Conservation (phyloP, 306 rosid species). For the Trifolium pratense region DNA sequence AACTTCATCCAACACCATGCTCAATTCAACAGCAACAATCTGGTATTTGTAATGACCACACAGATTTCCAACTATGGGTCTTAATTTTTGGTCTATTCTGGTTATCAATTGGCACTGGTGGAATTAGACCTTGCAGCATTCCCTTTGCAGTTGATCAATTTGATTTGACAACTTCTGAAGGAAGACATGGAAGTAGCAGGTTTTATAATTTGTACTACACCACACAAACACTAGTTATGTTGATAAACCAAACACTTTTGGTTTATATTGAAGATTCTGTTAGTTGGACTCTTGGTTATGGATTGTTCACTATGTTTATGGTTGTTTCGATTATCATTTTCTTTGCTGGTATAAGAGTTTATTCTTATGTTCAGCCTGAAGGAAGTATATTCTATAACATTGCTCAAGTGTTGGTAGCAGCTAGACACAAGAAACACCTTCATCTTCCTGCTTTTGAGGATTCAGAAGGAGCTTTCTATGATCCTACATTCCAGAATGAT, state of each 20-base stretch:
- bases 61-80: conserved; percentile 43
- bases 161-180: conserved; percentile 55
- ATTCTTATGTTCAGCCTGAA: conserved; percentile 47
- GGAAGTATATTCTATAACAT: conserved; percentile 55
- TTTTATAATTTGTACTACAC: conserved; percentile 61
- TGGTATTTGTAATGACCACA: conserved; percentile 46
- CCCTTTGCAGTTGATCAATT: conserved; percentile 59
- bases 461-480: conserved; percentile 35
- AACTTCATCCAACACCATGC: conserved; percentile 68
- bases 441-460: conserved; percentile 31
- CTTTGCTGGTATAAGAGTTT: conserved; percentile 55
- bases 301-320: conserved; percentile 54
- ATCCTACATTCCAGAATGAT: conserved; percentile 46
- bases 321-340: conserved; percentile 47
- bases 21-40: background rate
- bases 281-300: conserved; percentile 76
- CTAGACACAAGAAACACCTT: conserved; percentile 54
- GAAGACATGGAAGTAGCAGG: conserved; percentile 54
- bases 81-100: conserved; percentile 46
- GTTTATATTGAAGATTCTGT: conserved; percentile 63
- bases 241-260: conserved; percentile 50
- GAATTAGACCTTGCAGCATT: conserved; percentile 48
- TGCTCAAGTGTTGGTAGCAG: conserved; percentile 58
- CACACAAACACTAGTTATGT: conserved; percentile 43
- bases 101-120: conserved; percentile 46